A percentile compares a stretch with the other conserved stretches of the same genome.
Conservation (phyloP, 768 basidiomycete species). For the Coprinellus aureogranulatus region DNA sequence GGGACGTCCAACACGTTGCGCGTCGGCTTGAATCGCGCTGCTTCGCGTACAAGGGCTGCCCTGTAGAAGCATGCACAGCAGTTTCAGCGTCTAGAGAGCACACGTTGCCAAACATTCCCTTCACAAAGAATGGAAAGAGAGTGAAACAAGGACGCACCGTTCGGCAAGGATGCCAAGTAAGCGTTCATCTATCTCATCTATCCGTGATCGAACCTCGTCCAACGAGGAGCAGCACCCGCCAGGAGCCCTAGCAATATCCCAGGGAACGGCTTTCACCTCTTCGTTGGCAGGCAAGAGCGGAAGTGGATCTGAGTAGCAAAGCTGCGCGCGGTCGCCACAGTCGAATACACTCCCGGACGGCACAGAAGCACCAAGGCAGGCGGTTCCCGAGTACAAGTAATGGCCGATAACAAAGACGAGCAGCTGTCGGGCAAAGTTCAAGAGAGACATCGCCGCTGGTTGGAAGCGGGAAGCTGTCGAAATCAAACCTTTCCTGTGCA, state of each 20-base stretch:
- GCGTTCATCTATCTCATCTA: conserved; percentile 20
- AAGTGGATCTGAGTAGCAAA: conserved; percentile 3
- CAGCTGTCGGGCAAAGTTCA: no score
- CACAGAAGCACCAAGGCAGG: no score
- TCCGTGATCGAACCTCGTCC: conserved; percentile 22
- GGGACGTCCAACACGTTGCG: conserved; percentile 21
- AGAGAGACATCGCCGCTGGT: no score
- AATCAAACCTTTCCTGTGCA: no score
- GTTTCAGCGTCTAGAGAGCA: background rate
- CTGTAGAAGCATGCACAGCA: conserved; percentile 9
- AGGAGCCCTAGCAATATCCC: conserved; percentile 15
- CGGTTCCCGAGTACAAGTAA: no score
- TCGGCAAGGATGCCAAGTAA: conserved; percentile 21
- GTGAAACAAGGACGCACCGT: conserved; percentile 12
- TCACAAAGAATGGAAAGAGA: background rate
- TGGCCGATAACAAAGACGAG: no score
- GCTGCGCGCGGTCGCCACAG: background rate
- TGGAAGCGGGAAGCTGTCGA: no score
- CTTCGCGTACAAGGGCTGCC: conserved; percentile 25
- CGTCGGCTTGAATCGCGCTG: conserved; percentile 24
- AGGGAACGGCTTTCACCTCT: conserved; percentile 20
- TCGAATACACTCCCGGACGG: no score
- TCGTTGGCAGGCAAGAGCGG: background rate
- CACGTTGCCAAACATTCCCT: background rate
- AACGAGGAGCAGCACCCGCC: conserved; percentile 22